Evolutionary conservation across 305 asterid species (phyloP).

Genomic region (Solanum hybrid): DNA sequence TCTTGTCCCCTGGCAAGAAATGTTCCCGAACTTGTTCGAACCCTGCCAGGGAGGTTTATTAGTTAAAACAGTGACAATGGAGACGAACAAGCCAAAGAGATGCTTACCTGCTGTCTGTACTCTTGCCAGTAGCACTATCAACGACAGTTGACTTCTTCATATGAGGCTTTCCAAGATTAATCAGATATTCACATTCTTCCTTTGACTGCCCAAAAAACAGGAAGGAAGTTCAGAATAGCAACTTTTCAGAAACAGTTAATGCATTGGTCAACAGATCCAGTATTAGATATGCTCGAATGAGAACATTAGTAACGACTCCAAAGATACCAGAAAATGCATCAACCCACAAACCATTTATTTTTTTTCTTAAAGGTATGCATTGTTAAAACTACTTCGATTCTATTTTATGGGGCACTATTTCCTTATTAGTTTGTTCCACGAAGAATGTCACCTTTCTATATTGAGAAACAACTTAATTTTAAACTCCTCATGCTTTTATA

Average conservation of each 20-base stretch:
- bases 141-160: slow-evolving; percentile 79
- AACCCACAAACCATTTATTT: background rate
- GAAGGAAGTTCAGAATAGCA: background rate
- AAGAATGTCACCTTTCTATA: background rate
- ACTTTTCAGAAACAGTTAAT: background rate
- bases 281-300: background rate
- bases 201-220: slow-evolving; percentile 47
- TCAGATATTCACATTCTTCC: slow-evolving; percentile 85
- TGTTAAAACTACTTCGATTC: background rate
- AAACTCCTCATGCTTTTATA: background rate
- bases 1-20: slow-evolving; percentile 84
- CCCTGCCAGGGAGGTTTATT: slow-evolving; percentile 30
- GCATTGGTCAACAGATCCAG: background rate
- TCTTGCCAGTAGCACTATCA: slow-evolving; percentile 68
- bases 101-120: slow-evolving; percentile 72
- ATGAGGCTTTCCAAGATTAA: slow-evolving; percentile 64
- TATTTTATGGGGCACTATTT: background rate
- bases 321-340: background rate
- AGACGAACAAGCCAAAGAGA: background rate
- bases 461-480: background rate
- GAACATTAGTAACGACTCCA: background rate
- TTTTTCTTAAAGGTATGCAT: background rate
- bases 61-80: background rate
- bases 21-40: slow-evolving; percentile 96
- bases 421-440: background rate